Evolutionary conservation across 2,329 filamentous ascomycete genomes (phyloP).

Genomic region (Ceratocystiopsis brevicomis): DNA sequence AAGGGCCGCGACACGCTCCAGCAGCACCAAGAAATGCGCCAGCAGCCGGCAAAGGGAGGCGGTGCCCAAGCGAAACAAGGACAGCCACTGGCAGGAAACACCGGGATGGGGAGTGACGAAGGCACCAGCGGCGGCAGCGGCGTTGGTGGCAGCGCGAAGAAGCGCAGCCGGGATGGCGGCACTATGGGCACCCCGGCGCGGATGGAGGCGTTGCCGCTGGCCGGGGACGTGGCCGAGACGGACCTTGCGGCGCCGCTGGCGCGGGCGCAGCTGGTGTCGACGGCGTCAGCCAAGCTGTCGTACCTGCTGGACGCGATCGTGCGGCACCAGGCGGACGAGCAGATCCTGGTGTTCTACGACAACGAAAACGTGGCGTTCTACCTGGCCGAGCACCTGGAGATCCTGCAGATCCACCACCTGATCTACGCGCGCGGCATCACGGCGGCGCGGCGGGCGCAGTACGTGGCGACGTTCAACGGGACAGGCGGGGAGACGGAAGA

Average conservation of each 20-base stretch:
- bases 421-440: conserved; percentile 49
- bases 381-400: conserved; percentile 63
- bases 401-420: conserved; percentile 41
- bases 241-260: conserved; percentile 30
- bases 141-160: not conserved
- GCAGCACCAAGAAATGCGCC: not conserved
- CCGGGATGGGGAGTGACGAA: conserved; percentile 19
- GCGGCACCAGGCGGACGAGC: conserved; percentile 50
- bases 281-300: conserved; percentile 69
- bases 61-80: not conserved
- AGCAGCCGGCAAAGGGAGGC: not conserved
- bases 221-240: conserved; percentile 8
- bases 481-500: conserved; percentile 15
- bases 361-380: conserved; percentile 75
- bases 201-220: conserved; percentile 12
- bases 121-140: conserved; percentile 5
- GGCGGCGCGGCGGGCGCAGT: conserved; percentile 46
- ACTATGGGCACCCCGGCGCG: too few relatives aligned
- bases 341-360: conserved; percentile 87
- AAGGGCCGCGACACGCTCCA: conserved; percentile 13
- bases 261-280: conserved; percentile 49
- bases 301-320: conserved; percentile 62
- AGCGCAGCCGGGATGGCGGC: conserved; percentile 5
- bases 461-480: conserved; percentile 57
- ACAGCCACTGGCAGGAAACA: conserved; percentile 22